A percentile compares a stretch with the other conserved stretches of the same genome.
phyloP scores from a whole-genome alignment of 345 rosid species.

The Brassica nigra region DNA sequence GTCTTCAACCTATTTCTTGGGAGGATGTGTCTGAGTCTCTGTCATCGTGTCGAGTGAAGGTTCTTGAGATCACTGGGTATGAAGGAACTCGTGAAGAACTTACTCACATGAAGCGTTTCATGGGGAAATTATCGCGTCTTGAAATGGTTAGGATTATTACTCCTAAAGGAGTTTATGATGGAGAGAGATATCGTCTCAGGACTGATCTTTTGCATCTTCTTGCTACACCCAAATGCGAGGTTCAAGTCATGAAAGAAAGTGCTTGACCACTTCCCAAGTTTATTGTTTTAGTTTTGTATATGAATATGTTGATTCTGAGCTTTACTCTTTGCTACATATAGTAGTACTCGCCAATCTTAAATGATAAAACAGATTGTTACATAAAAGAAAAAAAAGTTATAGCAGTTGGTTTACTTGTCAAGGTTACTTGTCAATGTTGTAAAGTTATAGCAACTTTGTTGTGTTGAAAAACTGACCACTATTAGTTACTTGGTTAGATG shows the following conservation, averaged over 20 bases:
- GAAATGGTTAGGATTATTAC: slow-evolving; percentile 12
- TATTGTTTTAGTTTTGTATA: background rate
- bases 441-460: background rate
- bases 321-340: background rate
- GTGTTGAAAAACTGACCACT: background rate
- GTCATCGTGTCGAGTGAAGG: slow-evolving; percentile 24
- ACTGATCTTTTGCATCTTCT: slow-evolving; percentile 20
- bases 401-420: background rate
- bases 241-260: background rate
- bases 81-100: slow-evolving; percentile 26
- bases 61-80: slow-evolving; percentile 20
- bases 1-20: background rate
- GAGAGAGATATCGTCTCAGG: background rate
- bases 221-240: slow-evolving; percentile 21
- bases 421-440: background rate
- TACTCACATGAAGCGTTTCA: slow-evolving; percentile 2
- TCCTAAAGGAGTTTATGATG: background rate
- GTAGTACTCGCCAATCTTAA: background rate
- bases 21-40: slow-evolving; percentile 9
- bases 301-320: background rate
- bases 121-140: slow-evolving; percentile 12
- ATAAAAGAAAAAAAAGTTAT: background rate
- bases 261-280: background rate
- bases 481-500: too few species aligned
- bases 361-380: background rate